phyloP scores from a whole-genome alignment of 345 rosid species.

The Laguncularia racemosa region DNA sequence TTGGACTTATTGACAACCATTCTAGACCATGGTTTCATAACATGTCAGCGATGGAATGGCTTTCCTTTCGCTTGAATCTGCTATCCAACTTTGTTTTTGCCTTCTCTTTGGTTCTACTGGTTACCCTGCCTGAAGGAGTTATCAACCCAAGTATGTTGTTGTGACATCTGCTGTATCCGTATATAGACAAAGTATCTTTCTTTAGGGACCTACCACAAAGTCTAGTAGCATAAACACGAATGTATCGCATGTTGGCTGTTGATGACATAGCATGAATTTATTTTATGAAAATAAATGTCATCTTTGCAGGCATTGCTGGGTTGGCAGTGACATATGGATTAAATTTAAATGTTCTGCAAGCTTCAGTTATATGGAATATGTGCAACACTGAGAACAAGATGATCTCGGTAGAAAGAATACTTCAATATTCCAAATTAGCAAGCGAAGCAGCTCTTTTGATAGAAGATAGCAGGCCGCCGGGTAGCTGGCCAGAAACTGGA shows the following conservation, averaged over 20 bases:
- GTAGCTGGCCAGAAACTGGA: conserved; percentile 85
- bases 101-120: conserved; percentile 75
- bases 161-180: neutral
- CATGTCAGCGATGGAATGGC: conserved; percentile 93
- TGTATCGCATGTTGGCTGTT: too few species aligned
- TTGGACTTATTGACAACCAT: conserved; percentile 58
- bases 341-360: conserved; percentile 79
- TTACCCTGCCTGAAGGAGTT: conserved; percentile 86
- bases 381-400: conserved; percentile 91
- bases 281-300: neutral
- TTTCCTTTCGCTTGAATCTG: conserved; percentile 76
- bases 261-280: too few species aligned
- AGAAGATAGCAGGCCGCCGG: conserved; percentile 52
- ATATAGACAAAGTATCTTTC: neutral
- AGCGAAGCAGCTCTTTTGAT: conserved; percentile 70
- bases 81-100: conserved; percentile 90
- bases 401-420: conserved; percentile 86
- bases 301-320: conserved; percentile 77
- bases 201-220: too few species aligned
- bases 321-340: conserved; percentile 88
- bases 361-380: conserved; percentile 78
- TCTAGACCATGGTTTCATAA: conserved; percentile 95
- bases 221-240: too few species aligned
- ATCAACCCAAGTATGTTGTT: conserved; percentile 81
- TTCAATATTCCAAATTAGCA: conserved; percentile 67